Evolutionary conservation across 2,329 filamentous ascomycete genomes (phyloP).

Genomic region (Penicillium sp.): DNA sequence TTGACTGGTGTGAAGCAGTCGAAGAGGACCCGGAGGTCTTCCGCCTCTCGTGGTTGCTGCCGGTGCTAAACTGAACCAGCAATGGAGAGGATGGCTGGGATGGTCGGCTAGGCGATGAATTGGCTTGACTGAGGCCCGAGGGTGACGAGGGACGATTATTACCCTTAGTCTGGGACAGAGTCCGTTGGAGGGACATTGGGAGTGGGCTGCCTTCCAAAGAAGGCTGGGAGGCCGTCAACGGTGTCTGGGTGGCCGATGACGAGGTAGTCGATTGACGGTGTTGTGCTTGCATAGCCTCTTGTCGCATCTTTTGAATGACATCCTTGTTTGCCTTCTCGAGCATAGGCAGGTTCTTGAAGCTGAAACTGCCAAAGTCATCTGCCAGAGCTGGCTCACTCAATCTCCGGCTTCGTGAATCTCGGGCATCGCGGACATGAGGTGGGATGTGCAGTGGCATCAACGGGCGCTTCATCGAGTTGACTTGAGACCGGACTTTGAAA

Average conservation of each 20-base stretch:
- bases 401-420: constrained; percentile 82
- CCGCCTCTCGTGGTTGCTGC: constrained; percentile 76
- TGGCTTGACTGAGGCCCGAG: constrained; percentile 74
- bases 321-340: constrained; percentile 99
- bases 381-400: constrained; percentile 85
- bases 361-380: constrained; percentile 95
- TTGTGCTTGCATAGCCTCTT: constrained; percentile 78
- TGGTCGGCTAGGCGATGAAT: constrained; percentile 81
- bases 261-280: constrained; percentile 48
- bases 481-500: constrained; percentile 83
- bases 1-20: constrained; percentile 76
- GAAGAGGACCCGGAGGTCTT: constrained; percentile 93
- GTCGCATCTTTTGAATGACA: constrained; percentile 91
- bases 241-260: constrained; percentile 29
- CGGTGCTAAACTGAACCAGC: constrained; percentile 94
- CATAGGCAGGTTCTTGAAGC: constrained; percentile 95
- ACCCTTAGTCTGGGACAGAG: constrained; percentile 78
- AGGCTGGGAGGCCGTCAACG: constrained; percentile 43
- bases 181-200: constrained; percentile 77
- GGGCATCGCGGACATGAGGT: constrained; percentile 88
- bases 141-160: constrained; percentile 81
- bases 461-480: constrained; percentile 83
- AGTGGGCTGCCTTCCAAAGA: constrained; percentile 83
- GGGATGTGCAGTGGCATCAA: constrained; percentile 96
- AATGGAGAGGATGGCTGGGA: constrained; percentile 86